These are phyloP conservation scores for Calonectria hawksworthii DNA, from an alignment of 2,329 filamentous ascomycete genomes.

Conservation along the genomic window DNA sequence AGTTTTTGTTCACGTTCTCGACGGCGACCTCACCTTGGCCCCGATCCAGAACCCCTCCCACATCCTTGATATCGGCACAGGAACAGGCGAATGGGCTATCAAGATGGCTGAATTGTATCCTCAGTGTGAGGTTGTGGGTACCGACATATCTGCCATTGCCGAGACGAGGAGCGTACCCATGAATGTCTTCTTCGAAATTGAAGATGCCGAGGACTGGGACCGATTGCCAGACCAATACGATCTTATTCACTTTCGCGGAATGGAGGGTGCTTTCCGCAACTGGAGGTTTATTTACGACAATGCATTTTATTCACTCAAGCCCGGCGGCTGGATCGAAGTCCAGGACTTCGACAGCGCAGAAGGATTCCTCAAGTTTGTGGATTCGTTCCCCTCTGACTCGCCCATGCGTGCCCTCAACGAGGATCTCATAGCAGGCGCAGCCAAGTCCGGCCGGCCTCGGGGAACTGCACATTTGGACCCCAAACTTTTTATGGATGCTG, in stretches of 20 bases:
- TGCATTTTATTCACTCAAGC: constrained; percentile 66
- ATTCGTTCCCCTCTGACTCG: constrained; percentile 59
- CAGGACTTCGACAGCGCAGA: constrained; percentile 66
- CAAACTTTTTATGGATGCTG: constrained; percentile 60
- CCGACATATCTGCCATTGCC: constrained; percentile 69
- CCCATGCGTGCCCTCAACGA: constrained; percentile 57
- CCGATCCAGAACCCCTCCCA: constrained; percentile 55
- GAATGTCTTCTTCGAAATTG: constrained; percentile 72
- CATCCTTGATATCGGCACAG: constrained; percentile 71
- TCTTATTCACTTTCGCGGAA: constrained; percentile 68
- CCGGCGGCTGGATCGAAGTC: constrained; percentile 70
- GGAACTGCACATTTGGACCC: constrained; percentile 62
- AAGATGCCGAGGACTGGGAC: constrained; percentile 73
- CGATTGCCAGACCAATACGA: constrained; percentile 66
- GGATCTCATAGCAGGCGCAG: constrained; percentile 60
- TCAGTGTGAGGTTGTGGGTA: constrained; percentile 69
- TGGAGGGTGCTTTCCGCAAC: constrained; percentile 69
- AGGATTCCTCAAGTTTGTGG: constrained; percentile 48
- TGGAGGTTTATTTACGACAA: constrained; percentile 69
- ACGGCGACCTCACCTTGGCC: constrained; percentile 60
- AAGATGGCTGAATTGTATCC: constrained; percentile 68
- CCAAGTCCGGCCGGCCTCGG: constrained; percentile 60
- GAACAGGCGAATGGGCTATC: constrained; percentile 66
- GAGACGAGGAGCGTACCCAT: constrained; percentile 69
- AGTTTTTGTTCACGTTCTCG: constrained; percentile 68